These are phyloP conservation scores for Gypsophila paniculata DNA, from an alignment of 179 eudicot species.

Conservation along the genomic window DNA sequence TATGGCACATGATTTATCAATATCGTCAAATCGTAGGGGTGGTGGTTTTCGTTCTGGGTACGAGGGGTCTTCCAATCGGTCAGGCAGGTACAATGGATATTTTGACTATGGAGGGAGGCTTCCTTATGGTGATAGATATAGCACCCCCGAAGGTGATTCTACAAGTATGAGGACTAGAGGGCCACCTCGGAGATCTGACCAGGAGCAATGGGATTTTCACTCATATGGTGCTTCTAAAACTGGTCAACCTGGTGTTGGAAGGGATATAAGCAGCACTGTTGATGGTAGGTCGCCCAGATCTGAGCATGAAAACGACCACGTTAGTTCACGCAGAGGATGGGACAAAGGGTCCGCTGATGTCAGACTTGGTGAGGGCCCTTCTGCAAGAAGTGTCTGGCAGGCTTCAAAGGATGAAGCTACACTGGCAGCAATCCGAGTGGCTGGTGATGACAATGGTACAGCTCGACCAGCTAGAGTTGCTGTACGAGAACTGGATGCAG, in stretches of 20 bases:
- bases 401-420: slow-evolving; percentile 99
- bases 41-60: slow-evolving; percentile 49
- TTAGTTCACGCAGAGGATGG: slow-evolving; percentile 72
- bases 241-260: slow-evolving; percentile 55
- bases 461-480: slow-evolving; percentile 57
- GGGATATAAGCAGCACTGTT: slow-evolving; percentile 45
- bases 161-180: slow-evolving; percentile 52
- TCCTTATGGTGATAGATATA: slow-evolving; percentile 58
- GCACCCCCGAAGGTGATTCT: slow-evolving; percentile 45
- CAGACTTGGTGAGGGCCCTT: slow-evolving; percentile 93
- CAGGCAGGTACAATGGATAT: slow-evolving; percentile 64
- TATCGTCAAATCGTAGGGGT: slow-evolving; percentile 66
- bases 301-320: slow-evolving; percentile 59
- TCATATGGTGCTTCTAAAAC: slow-evolving; percentile 48
- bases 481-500: slow-evolving; percentile 67
- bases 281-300: slow-evolving; percentile 60
- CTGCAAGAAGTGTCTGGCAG: slow-evolving; percentile 99
- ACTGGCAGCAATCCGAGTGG: slow-evolving; percentile 83
- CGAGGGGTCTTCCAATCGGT: slow-evolving; percentile 67
- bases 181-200: slow-evolving; percentile 68
- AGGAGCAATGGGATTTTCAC: slow-evolving; percentile 64
- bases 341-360: slow-evolving; percentile 63
- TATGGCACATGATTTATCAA: slow-evolving; percentile 83
- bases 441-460: slow-evolving; percentile 80
- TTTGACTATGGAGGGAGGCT: slow-evolving; percentile 40